Conservation (phyloP, 2,329 filamentous ascomycete species). For the Lecanosticta acicola region DNA sequence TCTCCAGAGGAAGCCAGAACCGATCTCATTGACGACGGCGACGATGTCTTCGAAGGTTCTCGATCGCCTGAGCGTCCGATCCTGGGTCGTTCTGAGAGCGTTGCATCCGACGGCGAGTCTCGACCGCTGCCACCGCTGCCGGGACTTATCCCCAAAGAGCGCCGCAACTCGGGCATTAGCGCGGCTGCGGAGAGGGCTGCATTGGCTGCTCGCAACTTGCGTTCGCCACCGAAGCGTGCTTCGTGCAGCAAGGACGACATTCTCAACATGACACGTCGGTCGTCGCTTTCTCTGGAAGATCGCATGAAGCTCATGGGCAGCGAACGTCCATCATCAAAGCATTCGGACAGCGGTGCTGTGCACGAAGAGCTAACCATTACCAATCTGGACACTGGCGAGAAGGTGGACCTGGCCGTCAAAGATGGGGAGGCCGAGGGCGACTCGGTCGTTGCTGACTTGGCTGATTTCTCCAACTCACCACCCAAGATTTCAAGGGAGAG, state of each 20-base stretch:
- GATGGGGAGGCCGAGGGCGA: conserved; percentile 31
- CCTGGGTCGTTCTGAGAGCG: conserved; percentile 63
- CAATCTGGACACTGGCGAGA: conserved; percentile 27
- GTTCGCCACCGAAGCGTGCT: conserved; percentile 64
- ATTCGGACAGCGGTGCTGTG: conserved; percentile 39
- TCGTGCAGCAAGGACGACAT: conserved; percentile 70
- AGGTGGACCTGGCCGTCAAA: conserved; percentile 17
- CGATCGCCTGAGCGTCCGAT: conserved; percentile 49
- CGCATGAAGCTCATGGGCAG: conserved; percentile 68
- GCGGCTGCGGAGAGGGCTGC: conserved; percentile 68
- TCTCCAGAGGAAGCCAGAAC: conserved; percentile 59
- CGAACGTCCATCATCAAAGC: conserved; percentile 21
- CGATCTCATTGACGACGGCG: conserved; percentile 49
- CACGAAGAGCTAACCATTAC: conserved; percentile 25
- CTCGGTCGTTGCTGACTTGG: conserved; percentile 29
- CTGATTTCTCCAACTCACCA: conserved; percentile 38
- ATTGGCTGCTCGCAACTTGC: conserved; percentile 61
- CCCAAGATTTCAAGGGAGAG: conserved; percentile 89
- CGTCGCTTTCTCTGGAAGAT: conserved; percentile 75
- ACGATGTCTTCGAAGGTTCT: conserved; percentile 60
- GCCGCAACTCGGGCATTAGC: conserved; percentile 56
- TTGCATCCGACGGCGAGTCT: conserved; percentile 72
- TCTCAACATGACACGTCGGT: conserved; percentile 65
- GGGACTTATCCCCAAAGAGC: conserved; percentile 48
- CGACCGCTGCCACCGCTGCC: conserved; percentile 84